phyloP scores from a whole-genome alignment of 352 stramenopile species.

The Globisporangium polare region DNA sequence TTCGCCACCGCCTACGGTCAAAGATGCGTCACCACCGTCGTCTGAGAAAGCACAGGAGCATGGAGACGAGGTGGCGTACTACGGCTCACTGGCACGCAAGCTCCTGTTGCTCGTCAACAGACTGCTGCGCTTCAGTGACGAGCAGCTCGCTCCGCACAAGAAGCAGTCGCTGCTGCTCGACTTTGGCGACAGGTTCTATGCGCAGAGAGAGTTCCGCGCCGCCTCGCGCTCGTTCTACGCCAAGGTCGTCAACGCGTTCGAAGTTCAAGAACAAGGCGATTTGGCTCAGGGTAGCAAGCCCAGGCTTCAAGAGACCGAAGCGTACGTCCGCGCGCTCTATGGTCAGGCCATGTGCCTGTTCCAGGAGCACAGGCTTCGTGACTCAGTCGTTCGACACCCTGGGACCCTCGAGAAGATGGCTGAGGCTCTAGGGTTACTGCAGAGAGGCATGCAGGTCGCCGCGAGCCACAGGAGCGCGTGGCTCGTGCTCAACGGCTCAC shows the following conservation, averaged over 20 bases:
- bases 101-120: slow-evolving; percentile 30
- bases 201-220: slow-evolving; percentile 37
- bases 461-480: slow-evolving; percentile 38
- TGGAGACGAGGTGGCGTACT: slow-evolving; percentile 39
- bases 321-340: slow-evolving; percentile 41
- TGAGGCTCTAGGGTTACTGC: slow-evolving; percentile 27
- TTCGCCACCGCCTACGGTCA: too few relatives aligned
- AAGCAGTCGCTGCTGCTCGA: slow-evolving; percentile 39
- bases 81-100: slow-evolving; percentile 35
- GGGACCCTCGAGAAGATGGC: slow-evolving; percentile 52
- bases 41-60: too few relatives aligned
- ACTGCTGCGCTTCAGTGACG: slow-evolving; percentile 28
- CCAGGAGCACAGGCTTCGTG: slow-evolving; percentile 26
- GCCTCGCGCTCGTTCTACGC: slow-evolving; percentile 52
- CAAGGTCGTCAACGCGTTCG: slow-evolving; percentile 20
- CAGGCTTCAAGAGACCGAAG: slow-evolving; percentile 10
- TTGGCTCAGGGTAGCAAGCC: background rate
- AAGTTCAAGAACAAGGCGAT: background rate
- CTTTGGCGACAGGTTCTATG: slow-evolving; percentile 50
- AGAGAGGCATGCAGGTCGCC: slow-evolving; percentile 39
- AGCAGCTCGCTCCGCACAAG: slow-evolving; percentile 30
- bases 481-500: slow-evolving; percentile 63
- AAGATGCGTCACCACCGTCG: too few relatives aligned
- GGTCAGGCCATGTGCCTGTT: slow-evolving; percentile 43
- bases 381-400: slow-evolving; percentile 36